Conservation (phyloP, 2,329 filamentous ascomycete species). For the Colletotrichum ledebouriae region DNA sequence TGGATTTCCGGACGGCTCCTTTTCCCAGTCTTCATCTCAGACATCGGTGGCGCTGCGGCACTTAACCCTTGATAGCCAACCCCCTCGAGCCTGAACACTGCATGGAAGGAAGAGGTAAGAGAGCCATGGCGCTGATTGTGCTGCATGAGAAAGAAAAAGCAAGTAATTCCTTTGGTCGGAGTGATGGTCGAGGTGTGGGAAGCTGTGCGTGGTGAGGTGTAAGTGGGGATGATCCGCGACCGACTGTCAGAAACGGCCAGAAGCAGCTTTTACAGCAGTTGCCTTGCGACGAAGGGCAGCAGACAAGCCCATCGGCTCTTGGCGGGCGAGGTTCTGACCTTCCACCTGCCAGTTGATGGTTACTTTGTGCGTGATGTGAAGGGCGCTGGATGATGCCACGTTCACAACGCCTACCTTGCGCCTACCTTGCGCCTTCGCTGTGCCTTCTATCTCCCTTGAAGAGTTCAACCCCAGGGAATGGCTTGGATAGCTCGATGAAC, state of each 20-base stretch:
- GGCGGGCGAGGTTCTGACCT: slow-evolving; percentile 3
- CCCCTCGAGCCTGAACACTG: background rate
- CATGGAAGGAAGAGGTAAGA: background rate
- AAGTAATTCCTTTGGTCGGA: background rate
- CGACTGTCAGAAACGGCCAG: background rate
- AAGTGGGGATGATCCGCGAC: slow-evolving; percentile 12
- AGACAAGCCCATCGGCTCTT: too few relatives aligned
- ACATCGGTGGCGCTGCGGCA: slow-evolving; percentile 17
- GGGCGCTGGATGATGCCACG: slow-evolving; percentile 23
- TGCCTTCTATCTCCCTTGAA: background rate
- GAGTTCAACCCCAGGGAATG: slow-evolving; percentile 12
- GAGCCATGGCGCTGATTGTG: background rate
- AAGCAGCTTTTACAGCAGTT: too few relatives aligned
- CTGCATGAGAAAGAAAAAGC: slow-evolving; percentile 2
- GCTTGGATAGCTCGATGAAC: slow-evolving; percentile 1
- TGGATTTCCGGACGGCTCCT: background rate
- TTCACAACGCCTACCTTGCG: background rate
- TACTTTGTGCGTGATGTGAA: background rate
- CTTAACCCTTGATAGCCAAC: background rate
- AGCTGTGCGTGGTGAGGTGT: slow-evolving; percentile 5
- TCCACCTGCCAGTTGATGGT: background rate
- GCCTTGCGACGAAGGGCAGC: too few relatives aligned
- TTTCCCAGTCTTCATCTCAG: background rate
- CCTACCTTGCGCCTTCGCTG: background rate
- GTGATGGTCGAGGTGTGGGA: background rate